phyloP scores from a whole-genome alignment of 805 yeast species.

The Candida incommunis region DNA sequence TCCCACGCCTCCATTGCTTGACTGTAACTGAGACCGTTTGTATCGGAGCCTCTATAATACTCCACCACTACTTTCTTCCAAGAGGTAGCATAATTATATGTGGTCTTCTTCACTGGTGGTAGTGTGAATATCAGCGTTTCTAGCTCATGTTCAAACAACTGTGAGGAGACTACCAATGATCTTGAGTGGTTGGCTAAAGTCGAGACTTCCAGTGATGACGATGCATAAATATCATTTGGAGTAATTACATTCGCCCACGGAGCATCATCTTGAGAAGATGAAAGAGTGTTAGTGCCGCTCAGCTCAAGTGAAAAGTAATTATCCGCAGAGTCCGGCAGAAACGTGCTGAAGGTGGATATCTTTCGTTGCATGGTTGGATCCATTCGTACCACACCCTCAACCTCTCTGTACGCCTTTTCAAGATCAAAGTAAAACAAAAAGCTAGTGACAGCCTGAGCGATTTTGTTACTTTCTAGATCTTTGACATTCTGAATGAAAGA shows the following conservation, averaged over 20 bases:
- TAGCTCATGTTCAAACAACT: background rate
- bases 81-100: background rate
- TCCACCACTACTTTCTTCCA: background rate
- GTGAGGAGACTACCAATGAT: background rate
- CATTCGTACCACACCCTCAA: background rate
- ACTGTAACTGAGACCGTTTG: background rate
- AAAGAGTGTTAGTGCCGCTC: background rate
- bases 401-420: background rate
- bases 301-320: background rate
- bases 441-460: background rate
- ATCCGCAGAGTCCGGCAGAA: constrained; percentile 1
- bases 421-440: background rate
- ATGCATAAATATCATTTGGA: background rate
- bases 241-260: constrained; percentile 1
- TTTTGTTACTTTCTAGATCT: background rate
- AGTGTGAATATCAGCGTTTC: background rate
- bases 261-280: background rate
- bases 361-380: background rate
- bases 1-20: background rate
- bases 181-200: background rate
- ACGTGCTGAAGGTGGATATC: constrained; percentile 1
- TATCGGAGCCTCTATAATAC: background rate
- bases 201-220: background rate
- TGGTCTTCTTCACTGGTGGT: background rate
- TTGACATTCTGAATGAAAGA: background rate